Conservation (phyloP, 2,329 filamentous ascomycete species). For the Aspergillus latus region DNA sequence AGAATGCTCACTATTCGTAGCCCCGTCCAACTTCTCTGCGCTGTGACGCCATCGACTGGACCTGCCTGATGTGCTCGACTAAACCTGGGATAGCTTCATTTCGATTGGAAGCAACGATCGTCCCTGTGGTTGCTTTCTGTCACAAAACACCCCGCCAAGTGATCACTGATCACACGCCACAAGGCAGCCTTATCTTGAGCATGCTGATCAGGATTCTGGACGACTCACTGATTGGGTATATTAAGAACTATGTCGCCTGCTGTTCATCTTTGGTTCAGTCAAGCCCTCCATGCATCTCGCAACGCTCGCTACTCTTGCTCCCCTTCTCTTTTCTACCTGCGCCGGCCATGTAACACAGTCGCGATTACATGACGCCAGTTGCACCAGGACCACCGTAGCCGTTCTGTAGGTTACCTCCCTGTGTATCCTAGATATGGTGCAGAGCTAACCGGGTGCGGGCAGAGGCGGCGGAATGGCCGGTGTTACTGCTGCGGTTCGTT, state of each 20-base stretch:
- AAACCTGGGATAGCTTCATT: neutral
- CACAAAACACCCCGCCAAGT: neutral
- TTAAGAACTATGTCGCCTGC: neutral
- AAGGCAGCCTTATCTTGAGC: constrained; percentile 6
- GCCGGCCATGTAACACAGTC: constrained; percentile 23
- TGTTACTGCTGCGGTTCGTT: constrained; percentile 58
- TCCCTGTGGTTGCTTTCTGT: neutral
- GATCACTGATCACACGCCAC: constrained; percentile 7
- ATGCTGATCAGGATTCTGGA: neutral
- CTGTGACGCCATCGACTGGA: constrained; percentile 6
- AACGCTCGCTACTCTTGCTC: neutral
- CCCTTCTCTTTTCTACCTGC: neutral
- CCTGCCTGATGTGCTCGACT: constrained; percentile 1
- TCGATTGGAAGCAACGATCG: neutral
- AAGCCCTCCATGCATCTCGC: constrained; percentile 5
- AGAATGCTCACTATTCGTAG: neutral
- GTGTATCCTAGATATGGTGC: neutral
- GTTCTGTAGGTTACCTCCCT: constrained; percentile 29
- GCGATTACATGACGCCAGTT: constrained; percentile 19
- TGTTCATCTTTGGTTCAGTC: neutral
- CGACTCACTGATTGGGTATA: neutral
- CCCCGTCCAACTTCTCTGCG: neutral
- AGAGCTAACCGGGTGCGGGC: neutral
- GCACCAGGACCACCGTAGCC: constrained; percentile 35
- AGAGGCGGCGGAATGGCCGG: constrained; percentile 62